Percentiles rank a stretch among this genome's conserved stretches.
phyloP scores from a whole-genome alignment of 768 basidiomycete genomes.

The Ephemerocybe angulata region DNA sequence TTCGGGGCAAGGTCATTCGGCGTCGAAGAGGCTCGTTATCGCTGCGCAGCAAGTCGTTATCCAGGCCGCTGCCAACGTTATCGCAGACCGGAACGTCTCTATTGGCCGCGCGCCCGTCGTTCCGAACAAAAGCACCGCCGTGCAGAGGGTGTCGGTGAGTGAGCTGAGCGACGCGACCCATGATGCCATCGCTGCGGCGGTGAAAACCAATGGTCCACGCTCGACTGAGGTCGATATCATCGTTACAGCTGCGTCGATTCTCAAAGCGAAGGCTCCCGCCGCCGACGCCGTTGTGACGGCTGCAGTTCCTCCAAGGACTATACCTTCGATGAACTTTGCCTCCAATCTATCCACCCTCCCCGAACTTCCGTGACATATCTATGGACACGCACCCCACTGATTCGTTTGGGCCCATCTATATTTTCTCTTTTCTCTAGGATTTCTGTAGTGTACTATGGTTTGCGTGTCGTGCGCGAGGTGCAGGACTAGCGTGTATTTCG shows the following conservation, averaged over 20 bases:
- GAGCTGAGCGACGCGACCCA: slow-evolving; percentile 53
- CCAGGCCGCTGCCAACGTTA: slow-evolving; percentile 70
- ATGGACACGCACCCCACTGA: slow-evolving; percentile 19
- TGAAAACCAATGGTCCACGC: slow-evolving; percentile 66
- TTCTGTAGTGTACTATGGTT: slow-evolving; percentile 11
- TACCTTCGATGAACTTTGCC: slow-evolving; percentile 21
- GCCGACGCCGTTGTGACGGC: slow-evolving; percentile 22
- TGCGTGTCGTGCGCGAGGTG: neutral
- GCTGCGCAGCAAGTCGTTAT: slow-evolving; percentile 82
- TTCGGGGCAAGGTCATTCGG: slow-evolving; percentile 48
- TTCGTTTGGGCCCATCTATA: slow-evolving; percentile 15
- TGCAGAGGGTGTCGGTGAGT: slow-evolving; percentile 48
- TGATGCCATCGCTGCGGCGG: slow-evolving; percentile 76
- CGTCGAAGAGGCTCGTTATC: slow-evolving; percentile 59
- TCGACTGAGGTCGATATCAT: slow-evolving; percentile 81
- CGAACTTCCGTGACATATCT: slow-evolving; percentile 38
- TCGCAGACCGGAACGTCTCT: slow-evolving; percentile 44
- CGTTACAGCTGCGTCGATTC: slow-evolving; percentile 59
- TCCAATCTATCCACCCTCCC: slow-evolving; percentile 36
- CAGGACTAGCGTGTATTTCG: slow-evolving; percentile 14
- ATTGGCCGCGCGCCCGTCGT: slow-evolving; percentile 34
- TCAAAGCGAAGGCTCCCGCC: slow-evolving; percentile 38
- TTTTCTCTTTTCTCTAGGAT: neutral
- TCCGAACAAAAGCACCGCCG: slow-evolving; percentile 38
- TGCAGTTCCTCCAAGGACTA: slow-evolving; percentile 19